phyloP scores from a whole-genome alignment of 129 eudicot genomes.

The Flaveria linearis region DNA sequence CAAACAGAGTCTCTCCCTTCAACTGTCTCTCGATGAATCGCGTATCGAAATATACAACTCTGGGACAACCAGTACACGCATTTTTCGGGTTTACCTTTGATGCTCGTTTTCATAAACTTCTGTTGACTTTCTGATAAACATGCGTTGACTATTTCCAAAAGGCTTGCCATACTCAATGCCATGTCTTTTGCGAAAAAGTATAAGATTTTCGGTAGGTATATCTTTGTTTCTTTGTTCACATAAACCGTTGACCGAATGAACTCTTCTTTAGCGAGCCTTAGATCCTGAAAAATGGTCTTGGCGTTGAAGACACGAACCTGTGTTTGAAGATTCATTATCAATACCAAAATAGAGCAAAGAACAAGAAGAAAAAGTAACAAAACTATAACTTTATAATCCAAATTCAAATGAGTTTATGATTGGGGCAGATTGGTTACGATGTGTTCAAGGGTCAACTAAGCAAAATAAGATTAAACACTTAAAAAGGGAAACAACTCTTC shows the following conservation, averaged over 20 bases:
- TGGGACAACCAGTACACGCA: constrained; percentile 59
- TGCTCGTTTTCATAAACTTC: constrained; percentile 44
- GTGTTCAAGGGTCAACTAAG: background rate
- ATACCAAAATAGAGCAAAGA: background rate
- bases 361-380: background rate
- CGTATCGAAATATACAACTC: constrained; percentile 69
- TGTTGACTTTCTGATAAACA: constrained; percentile 59
- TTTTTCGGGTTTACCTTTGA: constrained; percentile 56
- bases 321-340: constrained; percentile 17
- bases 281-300: constrained; percentile 61
- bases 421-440: background rate
- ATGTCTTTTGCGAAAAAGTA: constrained; percentile 68
- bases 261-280: constrained; percentile 71
- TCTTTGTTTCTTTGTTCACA: constrained; percentile 59
- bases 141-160: constrained; percentile 54
- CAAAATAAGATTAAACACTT: background rate
- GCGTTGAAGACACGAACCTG: constrained; percentile 78
- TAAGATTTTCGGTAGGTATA: constrained; percentile 69
- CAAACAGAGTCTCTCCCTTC: constrained; percentile 41
- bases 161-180: constrained; percentile 53
- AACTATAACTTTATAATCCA: background rate
- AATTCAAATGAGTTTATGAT: background rate
- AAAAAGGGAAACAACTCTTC: no score
- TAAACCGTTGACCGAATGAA: constrained; percentile 63
- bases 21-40: constrained; percentile 58